Conservation (phyloP, 73 alveolate species). For the Uronychia setigera region DNA sequence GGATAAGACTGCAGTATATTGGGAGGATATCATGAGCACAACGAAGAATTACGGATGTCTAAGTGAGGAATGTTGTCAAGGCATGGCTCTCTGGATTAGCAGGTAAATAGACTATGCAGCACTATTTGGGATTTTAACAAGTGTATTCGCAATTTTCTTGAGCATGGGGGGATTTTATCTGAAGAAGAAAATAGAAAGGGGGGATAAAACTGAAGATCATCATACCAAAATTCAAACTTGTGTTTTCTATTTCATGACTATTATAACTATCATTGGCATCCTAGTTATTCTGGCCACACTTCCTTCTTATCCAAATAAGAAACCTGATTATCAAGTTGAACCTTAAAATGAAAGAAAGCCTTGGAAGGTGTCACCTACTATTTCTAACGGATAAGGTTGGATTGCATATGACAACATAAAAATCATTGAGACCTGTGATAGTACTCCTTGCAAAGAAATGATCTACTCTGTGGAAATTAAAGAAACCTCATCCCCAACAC, state of each 20-base stretch:
- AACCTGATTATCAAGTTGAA: neutral
- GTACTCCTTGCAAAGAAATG: too few relatives aligned
- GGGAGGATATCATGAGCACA: neutral
- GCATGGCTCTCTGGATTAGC: neutral
- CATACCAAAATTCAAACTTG: neutral
- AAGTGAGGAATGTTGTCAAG: slow-evolving; percentile 1
- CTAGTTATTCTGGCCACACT: too few relatives aligned
- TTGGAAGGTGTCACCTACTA: neutral
- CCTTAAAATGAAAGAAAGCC: neutral
- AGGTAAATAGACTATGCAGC: neutral
- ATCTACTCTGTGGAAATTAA: too few relatives aligned
- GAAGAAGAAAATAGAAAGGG: neutral
- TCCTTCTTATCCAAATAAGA: neutral
- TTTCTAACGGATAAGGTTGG: neutral
- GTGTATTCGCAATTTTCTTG: neutral
- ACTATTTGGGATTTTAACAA: neutral
- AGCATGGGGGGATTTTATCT: neutral
- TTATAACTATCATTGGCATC: neutral
- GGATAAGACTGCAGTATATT: neutral
- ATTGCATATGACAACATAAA: neutral
- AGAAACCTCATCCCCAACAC: too few relatives aligned
- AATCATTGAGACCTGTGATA: neutral
- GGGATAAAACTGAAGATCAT: too few relatives aligned
- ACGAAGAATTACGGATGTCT: neutral
- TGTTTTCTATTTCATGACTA: neutral